Evolutionary conservation across 2,329 filamentous ascomycete species (phyloP).

Genomic region (Ophiostoma angusticollis): DNA sequence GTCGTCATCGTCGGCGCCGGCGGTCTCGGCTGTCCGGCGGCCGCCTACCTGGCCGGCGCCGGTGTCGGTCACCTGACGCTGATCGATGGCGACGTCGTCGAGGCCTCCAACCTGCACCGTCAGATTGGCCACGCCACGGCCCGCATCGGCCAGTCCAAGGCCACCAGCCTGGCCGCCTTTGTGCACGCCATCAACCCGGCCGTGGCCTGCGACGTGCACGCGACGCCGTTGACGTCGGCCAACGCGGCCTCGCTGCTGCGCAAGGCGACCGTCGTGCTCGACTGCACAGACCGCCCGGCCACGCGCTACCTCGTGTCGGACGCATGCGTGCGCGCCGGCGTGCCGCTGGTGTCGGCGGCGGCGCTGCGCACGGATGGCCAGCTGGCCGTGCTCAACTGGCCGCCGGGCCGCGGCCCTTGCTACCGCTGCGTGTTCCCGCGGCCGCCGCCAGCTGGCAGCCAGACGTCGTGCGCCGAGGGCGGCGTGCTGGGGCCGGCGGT

Average conservation of each 20-base stretch:
- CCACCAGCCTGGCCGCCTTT: constrained; percentile 58
- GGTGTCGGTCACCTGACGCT: constrained; percentile 75
- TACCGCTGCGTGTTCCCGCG: constrained; percentile 88
- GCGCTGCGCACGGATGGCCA: constrained; percentile 84
- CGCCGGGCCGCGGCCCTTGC: constrained; percentile 67
- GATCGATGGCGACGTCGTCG: constrained; percentile 78
- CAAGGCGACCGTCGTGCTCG: constrained; percentile 54
- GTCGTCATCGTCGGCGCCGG: constrained; percentile 80
- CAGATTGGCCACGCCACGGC: constrained; percentile 70
- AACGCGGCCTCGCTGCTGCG: constrained; percentile 62
- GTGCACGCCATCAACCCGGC: constrained; percentile 57
- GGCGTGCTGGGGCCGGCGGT: constrained; percentile 89
- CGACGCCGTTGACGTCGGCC: constrained; percentile 51
- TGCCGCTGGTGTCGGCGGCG: constrained; percentile 77
- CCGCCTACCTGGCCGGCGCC: constrained; percentile 82
- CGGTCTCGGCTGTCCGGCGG: constrained; percentile 82
- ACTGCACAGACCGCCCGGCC: constrained; percentile 89
- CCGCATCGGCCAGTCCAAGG: constrained; percentile 64
- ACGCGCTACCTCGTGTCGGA: constrained; percentile 90
- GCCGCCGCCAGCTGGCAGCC: constrained; percentile 70
- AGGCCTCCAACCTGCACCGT: constrained; percentile 81
- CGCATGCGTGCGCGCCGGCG: constrained; percentile 64
- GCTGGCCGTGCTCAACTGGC: constrained; percentile 76
- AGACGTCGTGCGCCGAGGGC: constrained; percentile 81
- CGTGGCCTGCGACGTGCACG: constrained; percentile 50